These are phyloP conservation scores for Colletotrichum tanaceti DNA, from an alignment of 2,329 filamentous ascomycete genomes.

Conservation along the genomic window DNA sequence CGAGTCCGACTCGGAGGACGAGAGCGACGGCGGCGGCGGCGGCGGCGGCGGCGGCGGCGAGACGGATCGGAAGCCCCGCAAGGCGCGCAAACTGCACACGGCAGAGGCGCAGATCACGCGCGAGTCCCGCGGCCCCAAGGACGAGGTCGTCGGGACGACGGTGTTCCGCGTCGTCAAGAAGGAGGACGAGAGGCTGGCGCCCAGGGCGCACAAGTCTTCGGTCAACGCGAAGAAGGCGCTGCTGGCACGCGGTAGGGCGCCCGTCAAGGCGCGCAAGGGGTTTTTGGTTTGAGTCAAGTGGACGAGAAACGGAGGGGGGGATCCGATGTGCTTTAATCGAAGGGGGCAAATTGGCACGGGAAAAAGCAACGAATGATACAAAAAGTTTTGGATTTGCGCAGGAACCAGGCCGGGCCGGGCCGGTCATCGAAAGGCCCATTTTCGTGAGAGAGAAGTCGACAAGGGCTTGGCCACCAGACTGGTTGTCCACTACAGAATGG, in stretches of 20 bases:
- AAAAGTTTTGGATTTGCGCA: constrained; percentile 31
- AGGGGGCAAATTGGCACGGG: background rate
- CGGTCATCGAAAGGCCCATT: background rate
- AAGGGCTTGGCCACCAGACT: constrained; percentile 2
- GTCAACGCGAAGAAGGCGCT: constrained; percentile 58
- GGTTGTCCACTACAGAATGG: background rate
- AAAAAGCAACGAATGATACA: constrained; percentile 12
- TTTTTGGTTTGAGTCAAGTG: constrained; percentile 54
- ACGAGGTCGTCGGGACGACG: constrained; percentile 64
- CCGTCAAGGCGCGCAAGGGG: constrained; percentile 52
- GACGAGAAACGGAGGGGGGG: background rate
- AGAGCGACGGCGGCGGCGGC: constrained; percentile 40
- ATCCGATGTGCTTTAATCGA: constrained; percentile 14
- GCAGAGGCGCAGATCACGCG: constrained; percentile 53
- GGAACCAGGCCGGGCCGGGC: constrained; percentile 10
- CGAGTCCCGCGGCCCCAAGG: constrained; percentile 51
- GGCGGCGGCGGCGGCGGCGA: constrained; percentile 37
- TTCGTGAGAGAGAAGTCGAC: constrained; percentile 5
- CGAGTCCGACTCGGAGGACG: constrained; percentile 62
- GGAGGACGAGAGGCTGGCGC: constrained; percentile 61
- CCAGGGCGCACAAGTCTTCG: constrained; percentile 58
- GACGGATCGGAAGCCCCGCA: constrained; percentile 46
- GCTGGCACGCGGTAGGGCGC: constrained; percentile 57
- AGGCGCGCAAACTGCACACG: constrained; percentile 58
- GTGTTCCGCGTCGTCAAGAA: constrained; percentile 63